A percentile compares a stretch with the other conserved stretches of the same genome.
phyloP scores from a whole-genome alignment of 2,329 filamentous ascomycete species.

The Periconia digitata region DNA sequence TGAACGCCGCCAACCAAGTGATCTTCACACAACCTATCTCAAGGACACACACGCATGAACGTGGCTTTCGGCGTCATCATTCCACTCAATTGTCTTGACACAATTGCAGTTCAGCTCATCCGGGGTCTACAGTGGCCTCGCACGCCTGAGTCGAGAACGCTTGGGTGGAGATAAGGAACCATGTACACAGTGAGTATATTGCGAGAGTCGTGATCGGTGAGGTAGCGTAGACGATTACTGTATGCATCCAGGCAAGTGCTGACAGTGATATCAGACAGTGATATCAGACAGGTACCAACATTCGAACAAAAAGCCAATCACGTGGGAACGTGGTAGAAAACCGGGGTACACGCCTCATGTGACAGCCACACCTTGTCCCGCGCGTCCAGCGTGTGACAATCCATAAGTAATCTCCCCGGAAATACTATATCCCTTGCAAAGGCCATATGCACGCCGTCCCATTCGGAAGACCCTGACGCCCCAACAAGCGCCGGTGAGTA shows the following conservation, averaged over 20 bases:
- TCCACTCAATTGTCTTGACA: neutral
- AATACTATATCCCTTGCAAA: neutral
- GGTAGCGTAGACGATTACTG: neutral
- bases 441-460: neutral
- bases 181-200: neutral
- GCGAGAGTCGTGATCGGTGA: neutral
- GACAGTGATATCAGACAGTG: too few relatives aligned
- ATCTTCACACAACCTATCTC: too few relatives aligned
- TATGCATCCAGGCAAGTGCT: too few relatives aligned
- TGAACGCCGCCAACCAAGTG: too few relatives aligned
- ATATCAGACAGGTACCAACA: too few relatives aligned
- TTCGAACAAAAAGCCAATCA: too few relatives aligned
- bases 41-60: neutral
- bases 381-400: neutral
- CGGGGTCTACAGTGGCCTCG: neutral
- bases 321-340: too few relatives aligned
- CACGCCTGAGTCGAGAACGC: neutral
- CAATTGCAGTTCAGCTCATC: neutral
- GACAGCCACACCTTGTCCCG: neutral
- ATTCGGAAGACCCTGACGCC: neutral
- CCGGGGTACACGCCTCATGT: too few relatives aligned
- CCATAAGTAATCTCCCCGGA: neutral
- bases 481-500: too few relatives aligned
- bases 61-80: neutral
- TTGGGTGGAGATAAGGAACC: neutral